phyloP scores from a whole-genome alignment of 805 yeast species.

The Metschnikowia anglica region DNA sequence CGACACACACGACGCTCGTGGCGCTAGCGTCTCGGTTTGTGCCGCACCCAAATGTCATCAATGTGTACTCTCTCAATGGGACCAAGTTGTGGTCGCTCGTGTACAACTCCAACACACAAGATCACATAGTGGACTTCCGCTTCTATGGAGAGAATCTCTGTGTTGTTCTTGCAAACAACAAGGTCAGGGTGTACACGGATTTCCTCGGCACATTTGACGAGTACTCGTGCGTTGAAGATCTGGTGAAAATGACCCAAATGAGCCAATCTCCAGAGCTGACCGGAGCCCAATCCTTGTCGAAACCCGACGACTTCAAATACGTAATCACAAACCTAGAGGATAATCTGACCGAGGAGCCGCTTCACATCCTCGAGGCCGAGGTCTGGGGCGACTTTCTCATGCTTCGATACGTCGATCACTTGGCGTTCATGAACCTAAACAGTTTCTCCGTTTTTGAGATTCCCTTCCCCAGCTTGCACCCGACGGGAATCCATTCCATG shows the following conservation, averaged over 20 bases:
- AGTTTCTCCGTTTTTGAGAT: conserved; percentile 40
- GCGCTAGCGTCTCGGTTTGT: conserved; percentile 47
- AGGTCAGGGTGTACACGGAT: conserved; percentile 58
- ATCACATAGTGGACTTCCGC: conserved; percentile 52
- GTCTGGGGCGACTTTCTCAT: conserved; percentile 47
- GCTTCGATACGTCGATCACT: conserved; percentile 37
- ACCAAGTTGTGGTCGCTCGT: conserved; percentile 36
- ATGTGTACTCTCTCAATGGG: conserved; percentile 38
- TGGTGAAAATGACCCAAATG: conserved; percentile 4
- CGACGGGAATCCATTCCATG: conserved; percentile 25
- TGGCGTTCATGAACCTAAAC: conserved; percentile 38
- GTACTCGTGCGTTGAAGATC: conserved; percentile 26
- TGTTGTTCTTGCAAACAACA: conserved; percentile 53
- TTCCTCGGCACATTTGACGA: conserved; percentile 68
- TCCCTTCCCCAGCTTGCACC: conserved; percentile 27
- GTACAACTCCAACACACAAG: conserved; percentile 42
- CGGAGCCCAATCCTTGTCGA: no score
- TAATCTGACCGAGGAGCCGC: conserved; percentile 31
- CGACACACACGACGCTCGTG: conserved; percentile 54
- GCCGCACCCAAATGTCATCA: conserved; percentile 37
- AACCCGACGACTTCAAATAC: conserved; percentile 6
- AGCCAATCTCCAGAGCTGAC: no score
- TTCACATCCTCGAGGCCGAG: conserved; percentile 24
- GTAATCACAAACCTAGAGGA: conserved; percentile 36
- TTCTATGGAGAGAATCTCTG: conserved; percentile 55